Conservation (phyloP, 208 protist species). For the Trypanosoma platydactyli region DNA sequence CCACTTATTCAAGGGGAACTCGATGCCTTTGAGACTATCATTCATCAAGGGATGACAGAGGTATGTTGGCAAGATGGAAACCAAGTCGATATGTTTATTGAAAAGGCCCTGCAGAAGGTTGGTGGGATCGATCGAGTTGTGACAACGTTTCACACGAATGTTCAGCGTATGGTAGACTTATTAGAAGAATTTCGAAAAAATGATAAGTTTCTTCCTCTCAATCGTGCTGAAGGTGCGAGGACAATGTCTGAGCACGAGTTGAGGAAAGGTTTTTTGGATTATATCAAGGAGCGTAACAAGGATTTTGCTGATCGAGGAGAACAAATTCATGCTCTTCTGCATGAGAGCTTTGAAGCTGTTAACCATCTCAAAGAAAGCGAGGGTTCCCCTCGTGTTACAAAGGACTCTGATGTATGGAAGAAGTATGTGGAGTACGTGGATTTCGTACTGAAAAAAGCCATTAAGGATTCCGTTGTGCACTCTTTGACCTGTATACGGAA, state of each 20-base stretch:
- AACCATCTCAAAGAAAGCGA: conserved; percentile 73
- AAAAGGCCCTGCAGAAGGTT: conserved; percentile 78
- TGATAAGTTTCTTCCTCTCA: conserved; percentile 86
- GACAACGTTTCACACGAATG: conserved; percentile 88
- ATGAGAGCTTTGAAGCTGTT: conserved; percentile 77
- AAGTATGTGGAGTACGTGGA: conserved; percentile 92
- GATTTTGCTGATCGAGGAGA: conserved; percentile 65
- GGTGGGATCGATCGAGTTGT: conserved; percentile 83
- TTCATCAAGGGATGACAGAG: conserved; percentile 66
- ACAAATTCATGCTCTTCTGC: conserved; percentile 79
- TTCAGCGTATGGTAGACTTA: conserved; percentile 77
- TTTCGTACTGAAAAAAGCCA: conserved; percentile 70
- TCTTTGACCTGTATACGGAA: conserved; percentile 83
- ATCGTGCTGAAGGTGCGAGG: conserved; percentile 79
- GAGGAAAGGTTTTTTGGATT: conserved; percentile 78
- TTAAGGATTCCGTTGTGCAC: conserved; percentile 68
- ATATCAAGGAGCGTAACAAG: conserved; percentile 50
- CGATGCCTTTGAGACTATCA: conserved; percentile 79
- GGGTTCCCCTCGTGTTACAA: conserved; percentile 31
- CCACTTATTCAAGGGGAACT: conserved; percentile 92
- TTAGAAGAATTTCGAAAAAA: conserved; percentile 76
- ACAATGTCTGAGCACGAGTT: conserved; percentile 91
- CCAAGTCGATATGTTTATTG: conserved; percentile 91
- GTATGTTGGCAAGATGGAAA: conserved; percentile 92
- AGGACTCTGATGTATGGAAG: conserved; percentile 73